Evolutionary conservation across 345 rosid species (phyloP).

Genomic region (Hibiscus mutabilis): DNA sequence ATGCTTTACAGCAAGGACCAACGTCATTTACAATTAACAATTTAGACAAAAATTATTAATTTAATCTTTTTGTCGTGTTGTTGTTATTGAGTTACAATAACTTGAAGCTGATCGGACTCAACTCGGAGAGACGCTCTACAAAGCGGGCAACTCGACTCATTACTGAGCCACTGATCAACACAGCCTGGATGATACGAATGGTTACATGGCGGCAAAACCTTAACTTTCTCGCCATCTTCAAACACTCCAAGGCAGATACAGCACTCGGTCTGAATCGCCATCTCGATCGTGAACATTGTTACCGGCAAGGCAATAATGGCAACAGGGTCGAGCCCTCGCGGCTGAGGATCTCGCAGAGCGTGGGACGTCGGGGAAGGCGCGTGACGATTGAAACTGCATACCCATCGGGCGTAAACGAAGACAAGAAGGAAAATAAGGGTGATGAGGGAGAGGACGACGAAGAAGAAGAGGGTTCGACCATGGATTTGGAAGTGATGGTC

Average conservation of each 20-base stretch:
- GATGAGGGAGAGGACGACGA: constrained; percentile 21
- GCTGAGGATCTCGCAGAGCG: constrained; percentile 6
- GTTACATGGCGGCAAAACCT: constrained; percentile 51
- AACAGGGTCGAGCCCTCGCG: constrained; percentile 22
- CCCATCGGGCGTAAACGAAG: constrained; percentile 36
- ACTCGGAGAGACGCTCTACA: constrained; percentile 42
- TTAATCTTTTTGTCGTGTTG: background rate
- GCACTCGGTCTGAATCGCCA: constrained; percentile 31
- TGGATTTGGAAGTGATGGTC: constrained; percentile 35
- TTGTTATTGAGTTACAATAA: constrained; percentile 8
- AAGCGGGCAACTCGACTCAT: constrained; percentile 66
- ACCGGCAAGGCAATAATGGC: constrained; percentile 24
- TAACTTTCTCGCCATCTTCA: constrained; percentile 66
- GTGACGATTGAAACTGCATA: constrained; percentile 19
- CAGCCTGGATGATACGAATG: constrained; percentile 64
- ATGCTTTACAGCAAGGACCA: background rate
- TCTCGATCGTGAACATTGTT: background rate
- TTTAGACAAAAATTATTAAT: background rate
- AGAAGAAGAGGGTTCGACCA: constrained; percentile 35
- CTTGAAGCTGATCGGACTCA: constrained; percentile 19
- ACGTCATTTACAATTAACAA: background rate
- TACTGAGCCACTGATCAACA: constrained; percentile 58
- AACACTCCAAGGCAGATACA: constrained; percentile 62
- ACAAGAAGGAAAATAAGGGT: constrained; percentile 27
- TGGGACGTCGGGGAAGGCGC: background rate